These are phyloP conservation scores for Paracoccidioides brasiliensis DNA, from an alignment of 2,329 filamentous ascomycete genomes.

Conservation along the genomic window DNA sequence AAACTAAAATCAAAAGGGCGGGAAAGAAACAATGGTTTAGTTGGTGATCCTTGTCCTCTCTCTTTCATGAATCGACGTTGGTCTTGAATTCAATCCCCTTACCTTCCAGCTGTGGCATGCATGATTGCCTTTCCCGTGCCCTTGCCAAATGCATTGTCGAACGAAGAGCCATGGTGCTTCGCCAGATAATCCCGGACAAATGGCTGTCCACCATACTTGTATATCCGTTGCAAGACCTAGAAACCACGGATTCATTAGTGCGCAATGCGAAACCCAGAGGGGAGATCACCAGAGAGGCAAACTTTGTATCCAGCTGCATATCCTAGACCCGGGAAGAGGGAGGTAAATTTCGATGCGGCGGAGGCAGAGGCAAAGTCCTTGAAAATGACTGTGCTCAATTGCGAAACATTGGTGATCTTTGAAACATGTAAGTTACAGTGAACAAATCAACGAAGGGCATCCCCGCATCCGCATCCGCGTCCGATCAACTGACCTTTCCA, in stretches of 20 bases:
- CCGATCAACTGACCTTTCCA: slow-evolving; percentile 44
- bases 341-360: slow-evolving; percentile 68
- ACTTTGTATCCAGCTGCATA: slow-evolving; percentile 97
- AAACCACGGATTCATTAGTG: slow-evolving; percentile 5
- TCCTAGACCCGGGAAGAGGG: slow-evolving; percentile 89
- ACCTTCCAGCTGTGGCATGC: slow-evolving; percentile 91
- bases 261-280: background rate
- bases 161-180: slow-evolving; percentile 64
- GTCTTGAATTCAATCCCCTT: slow-evolving; percentile 13
- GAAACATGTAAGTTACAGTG: background rate
- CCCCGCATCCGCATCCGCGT: background rate
- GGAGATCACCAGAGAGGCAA: slow-evolving; percentile 9
- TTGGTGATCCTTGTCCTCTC: background rate
- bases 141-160: slow-evolving; percentile 83
- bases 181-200: slow-evolving; percentile 83
- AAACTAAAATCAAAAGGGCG: slow-evolving; percentile 40
- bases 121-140: slow-evolving; percentile 97
- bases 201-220: slow-evolving; percentile 97
- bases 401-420: slow-evolving; percentile 44
- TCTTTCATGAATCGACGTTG: background rate
- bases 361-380: slow-evolving; percentile 69
- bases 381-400: slow-evolving; percentile 88
- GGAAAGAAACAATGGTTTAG: slow-evolving; percentile 6
- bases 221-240: slow-evolving; percentile 79
- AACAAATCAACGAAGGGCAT: background rate